phyloP scores from a whole-genome alignment of 345 rosid genomes.

The Punica granatum region DNA sequence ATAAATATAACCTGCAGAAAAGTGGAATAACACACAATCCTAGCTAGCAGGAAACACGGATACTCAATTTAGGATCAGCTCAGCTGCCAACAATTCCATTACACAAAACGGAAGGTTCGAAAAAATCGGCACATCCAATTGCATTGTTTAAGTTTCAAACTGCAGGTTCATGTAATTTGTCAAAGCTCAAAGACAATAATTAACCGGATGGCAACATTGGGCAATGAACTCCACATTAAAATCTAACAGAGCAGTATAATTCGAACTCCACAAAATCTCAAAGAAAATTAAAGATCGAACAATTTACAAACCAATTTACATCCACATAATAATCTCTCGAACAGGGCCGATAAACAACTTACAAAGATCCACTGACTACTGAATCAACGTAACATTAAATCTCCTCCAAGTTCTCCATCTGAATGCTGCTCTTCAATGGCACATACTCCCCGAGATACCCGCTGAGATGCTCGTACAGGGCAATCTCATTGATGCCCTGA shows the following conservation, averaged over 20 bases:
- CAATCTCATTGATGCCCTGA: slow-evolving; percentile 73
- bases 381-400: slow-evolving; percentile 29
- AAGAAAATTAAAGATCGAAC: neutral
- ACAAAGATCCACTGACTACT: neutral
- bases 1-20: no score
- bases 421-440: slow-evolving; percentile 87
- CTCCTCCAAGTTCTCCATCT: slow-evolving; percentile 86
- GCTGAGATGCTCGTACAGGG: slow-evolving; percentile 82
- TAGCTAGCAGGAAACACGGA: no score
- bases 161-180: no score
- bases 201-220: no score
- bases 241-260: neutral
- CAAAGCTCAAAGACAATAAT: no score
- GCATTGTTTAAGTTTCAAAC: no score
- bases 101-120: no score
- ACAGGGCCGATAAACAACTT: neutral
- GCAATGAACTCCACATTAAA: no score
- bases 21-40: no score
- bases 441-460: slow-evolving; percentile 93
- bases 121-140: no score
- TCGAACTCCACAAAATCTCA: neutral
- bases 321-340: neutral
- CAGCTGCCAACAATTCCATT: no score
- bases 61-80: no score
- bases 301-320: neutral